Evolutionary conservation across 805 yeast species (phyloP), one percentile per base, ranked within the genome.

Genomic region (Hanseniaspora valbyensis): DNA sequence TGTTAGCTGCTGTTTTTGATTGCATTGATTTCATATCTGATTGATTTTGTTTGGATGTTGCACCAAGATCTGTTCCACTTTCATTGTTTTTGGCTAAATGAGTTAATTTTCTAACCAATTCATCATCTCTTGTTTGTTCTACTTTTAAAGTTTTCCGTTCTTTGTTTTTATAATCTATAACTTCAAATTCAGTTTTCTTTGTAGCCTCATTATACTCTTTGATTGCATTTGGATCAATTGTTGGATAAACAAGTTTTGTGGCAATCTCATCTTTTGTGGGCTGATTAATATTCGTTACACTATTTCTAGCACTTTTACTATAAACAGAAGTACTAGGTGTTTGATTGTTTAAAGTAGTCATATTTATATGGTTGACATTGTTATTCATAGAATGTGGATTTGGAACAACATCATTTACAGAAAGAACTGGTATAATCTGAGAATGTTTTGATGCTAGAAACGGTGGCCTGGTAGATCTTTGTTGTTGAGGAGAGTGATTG

Each of bases 401-500:
- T 8, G 42, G 19, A 3, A 22, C 13, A 16, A 42, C 14, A 33
- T 49, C 52, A 24, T 42, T 42, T 2, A 42, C 52, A 18, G 52
- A 42, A n/a, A 32, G 58, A 39, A 61, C 48, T 10, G 69, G 67
- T 36, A 65, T 45, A 18, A 65, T 64, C 41, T 62, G 65, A 3
- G 69, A 60, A 50, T 65, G 69, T 44, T 65, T 65, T 2, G 60
- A 60, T 5, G 69, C 59, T 36, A 61, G 61, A 51, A 64, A 65
- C 16, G 69, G 69, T 12, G 62, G 57, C 32, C 57, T 59, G 26
- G 41, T 34, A 14, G 42, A 37, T 18, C 51, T 32, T 21, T 58
- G 59, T 43, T 57, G 52, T 3, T 30, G 33, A 14, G 45, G 45
- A n/a, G 52, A 42, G 4, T 33, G 30, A 14, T 14, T 36, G 22